phyloP scores from a whole-genome alignment of 371 early-diverging fungal species.

The Mucor racemosus region DNA sequence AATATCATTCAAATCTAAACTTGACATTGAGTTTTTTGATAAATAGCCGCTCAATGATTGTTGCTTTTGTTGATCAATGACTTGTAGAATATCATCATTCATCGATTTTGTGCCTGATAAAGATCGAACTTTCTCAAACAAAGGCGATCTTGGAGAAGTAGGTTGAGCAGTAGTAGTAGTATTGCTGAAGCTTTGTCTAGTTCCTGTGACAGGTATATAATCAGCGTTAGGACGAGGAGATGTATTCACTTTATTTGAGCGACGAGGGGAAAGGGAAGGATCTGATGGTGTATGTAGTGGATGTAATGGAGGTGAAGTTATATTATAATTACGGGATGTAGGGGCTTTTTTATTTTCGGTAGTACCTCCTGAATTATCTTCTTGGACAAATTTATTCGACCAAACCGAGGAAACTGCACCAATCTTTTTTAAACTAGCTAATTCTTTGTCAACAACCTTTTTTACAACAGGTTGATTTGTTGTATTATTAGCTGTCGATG shows the following conservation, averaged over 20 bases:
- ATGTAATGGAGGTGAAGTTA: conserved; percentile 2
- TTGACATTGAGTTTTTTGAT: conserved; percentile 15
- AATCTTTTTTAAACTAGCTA: conserved; percentile 29
- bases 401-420: conserved; percentile 36
- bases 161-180: conserved; percentile 14
- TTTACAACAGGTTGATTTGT: neutral
- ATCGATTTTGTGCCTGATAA: conserved; percentile 17
- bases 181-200: conserved; percentile 6
- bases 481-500: neutral
- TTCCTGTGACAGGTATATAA: conserved; percentile 21
- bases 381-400: conserved; percentile 35
- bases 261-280: conserved; percentile 19
- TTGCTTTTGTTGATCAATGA: conserved; percentile 7
- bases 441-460: conserved; percentile 32
- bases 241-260: conserved; percentile 16
- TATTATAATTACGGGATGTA: neutral
- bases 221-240: conserved; percentile 31
- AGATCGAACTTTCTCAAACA: conserved; percentile 10
- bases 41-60: conserved; percentile 11
- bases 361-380: conserved; percentile 36
- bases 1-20: conserved; percentile 14
- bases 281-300: neutral
- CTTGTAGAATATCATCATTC: conserved; percentile 11
- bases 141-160: conserved; percentile 10
- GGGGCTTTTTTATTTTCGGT: conserved; percentile 1